These are phyloP conservation scores for Vanderwaltozyma tropicalis DNA, from an alignment of 805 yeast genomes.

Conservation along the genomic window DNA sequence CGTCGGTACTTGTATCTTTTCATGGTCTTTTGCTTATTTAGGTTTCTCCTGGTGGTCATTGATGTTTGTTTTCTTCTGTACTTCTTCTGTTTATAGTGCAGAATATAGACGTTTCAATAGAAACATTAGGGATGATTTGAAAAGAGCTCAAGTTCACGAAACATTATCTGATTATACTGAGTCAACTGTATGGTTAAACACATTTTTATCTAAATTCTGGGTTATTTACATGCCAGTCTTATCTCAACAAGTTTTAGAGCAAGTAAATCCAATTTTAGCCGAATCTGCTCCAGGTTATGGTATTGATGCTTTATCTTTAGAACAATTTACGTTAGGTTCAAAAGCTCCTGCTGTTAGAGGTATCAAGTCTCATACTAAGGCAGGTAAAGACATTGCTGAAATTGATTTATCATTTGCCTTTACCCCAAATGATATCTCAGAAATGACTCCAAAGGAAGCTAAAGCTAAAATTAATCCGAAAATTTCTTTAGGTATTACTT, in stretches of 20 bases:
- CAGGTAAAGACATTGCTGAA: constrained; percentile 57
- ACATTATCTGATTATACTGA: constrained; percentile 53
- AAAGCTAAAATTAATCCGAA: constrained; percentile 66
- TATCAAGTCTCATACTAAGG: constrained; percentile 61
- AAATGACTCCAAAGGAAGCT: constrained; percentile 70
- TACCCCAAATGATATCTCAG: constrained; percentile 73
- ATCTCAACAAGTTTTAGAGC: constrained; percentile 60
- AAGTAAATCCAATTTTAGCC: constrained; percentile 56
- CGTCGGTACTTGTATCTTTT: constrained; percentile 60
- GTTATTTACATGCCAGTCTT: constrained; percentile 80
- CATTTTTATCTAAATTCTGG: constrained; percentile 74
- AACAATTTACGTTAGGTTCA: constrained; percentile 71
- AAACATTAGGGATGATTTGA: constrained; percentile 66
- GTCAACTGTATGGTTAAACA: constrained; percentile 74
- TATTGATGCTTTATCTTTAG: constrained; percentile 61
- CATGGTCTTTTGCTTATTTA: constrained; percentile 55
- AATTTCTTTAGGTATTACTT: constrained; percentile 68
- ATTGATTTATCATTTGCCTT: constrained; percentile 81
- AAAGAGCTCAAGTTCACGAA: constrained; percentile 52
- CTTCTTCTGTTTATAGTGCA: constrained; percentile 57
- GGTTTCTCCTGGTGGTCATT: constrained; percentile 60
- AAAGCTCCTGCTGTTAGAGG: constrained; percentile 69
- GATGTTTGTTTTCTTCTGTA: constrained; percentile 45
- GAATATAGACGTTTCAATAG: constrained; percentile 71
- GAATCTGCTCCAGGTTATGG: constrained; percentile 78